These are phyloP conservation scores for Musa balbisiana DNA, from an alignment of 202 grass and related monocot genomes.

Conservation along the genomic window DNA sequence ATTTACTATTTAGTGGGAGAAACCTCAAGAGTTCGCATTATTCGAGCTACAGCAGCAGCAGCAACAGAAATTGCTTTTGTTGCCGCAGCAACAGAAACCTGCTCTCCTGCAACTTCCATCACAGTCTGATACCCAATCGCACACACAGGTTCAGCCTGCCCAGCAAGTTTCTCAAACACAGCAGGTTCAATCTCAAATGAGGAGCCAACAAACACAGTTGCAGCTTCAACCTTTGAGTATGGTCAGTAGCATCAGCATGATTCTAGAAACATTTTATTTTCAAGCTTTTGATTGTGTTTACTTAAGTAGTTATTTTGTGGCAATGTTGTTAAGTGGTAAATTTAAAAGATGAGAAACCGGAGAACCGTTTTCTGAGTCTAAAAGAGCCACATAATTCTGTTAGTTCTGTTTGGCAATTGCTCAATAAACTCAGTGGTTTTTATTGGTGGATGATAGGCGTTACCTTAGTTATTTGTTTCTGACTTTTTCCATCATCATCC, in stretches of 20 bases:
- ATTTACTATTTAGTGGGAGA: constrained; percentile 65
- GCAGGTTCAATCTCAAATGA: constrained; percentile 68
- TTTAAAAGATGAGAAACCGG: no score
- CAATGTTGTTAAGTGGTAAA: not conserved
- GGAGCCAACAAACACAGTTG: constrained; percentile 55
- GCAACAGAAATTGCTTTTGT: constrained; percentile 80
- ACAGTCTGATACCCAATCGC: constrained; percentile 50
- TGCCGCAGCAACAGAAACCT: constrained; percentile 91
- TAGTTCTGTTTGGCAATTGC: no score
- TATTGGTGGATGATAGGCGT: not conserved
- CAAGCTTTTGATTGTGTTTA: not conserved
- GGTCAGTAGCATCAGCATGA: not conserved
- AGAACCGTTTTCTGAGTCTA: no score
- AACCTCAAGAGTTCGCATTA: constrained; percentile 82
- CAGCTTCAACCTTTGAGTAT: constrained; percentile 17
- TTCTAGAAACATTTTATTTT: not conserved
- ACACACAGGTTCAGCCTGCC: constrained; percentile 37
- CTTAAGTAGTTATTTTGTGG: not conserved
- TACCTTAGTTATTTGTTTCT: not conserved
- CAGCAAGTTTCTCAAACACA: constrained; percentile 62
- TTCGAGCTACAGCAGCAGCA: constrained; percentile 52
- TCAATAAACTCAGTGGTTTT: no score
- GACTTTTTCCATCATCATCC: not conserved
- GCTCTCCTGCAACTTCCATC: constrained; percentile 64
- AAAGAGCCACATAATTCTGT: no score